These are phyloP conservation scores for Cystobasidium tubakii DNA, from an alignment of 768 basidiomycete genomes.

Conservation along the genomic window DNA sequence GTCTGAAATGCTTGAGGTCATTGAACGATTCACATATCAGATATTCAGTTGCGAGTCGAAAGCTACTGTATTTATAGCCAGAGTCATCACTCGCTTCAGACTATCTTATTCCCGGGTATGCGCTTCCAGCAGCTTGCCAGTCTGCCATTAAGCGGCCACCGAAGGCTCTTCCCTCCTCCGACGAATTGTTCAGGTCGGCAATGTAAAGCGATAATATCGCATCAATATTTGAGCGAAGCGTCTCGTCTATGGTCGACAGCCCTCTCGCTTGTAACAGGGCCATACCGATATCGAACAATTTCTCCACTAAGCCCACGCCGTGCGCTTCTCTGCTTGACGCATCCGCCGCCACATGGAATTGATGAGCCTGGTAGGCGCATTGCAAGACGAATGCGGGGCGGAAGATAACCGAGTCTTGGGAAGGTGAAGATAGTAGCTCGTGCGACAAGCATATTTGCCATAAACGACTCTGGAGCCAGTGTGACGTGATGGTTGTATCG, in stretches of 20 bases:
- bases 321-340: not conserved
- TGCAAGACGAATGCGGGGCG: not conserved
- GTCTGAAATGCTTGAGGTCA: too few species aligned
- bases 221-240: too few species aligned
- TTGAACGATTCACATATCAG: too few species aligned
- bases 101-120: too few species aligned
- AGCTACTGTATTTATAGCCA: too few species aligned
- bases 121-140: too few species aligned
- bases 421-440: not conserved
- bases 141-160: too few species aligned
- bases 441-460: not conserved
- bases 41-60: too few species aligned
- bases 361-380: not conserved
- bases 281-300: constrained; percentile 1
- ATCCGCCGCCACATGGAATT: not conserved
- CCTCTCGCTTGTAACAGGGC: not conserved
- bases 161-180: too few species aligned
- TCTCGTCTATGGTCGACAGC: not conserved
- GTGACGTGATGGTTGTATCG: not conserved
- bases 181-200: too few species aligned
- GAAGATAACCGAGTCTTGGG: not conserved
- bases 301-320: not conserved
- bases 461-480: not conserved
- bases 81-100: too few species aligned
- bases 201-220: too few species aligned